A percentile compares a stretch with the other conserved stretches of the same genome.
phyloP scores from a whole-genome alignment of 2,329 filamentous ascomycete genomes.

The Colletotrichum sp. region DNA sequence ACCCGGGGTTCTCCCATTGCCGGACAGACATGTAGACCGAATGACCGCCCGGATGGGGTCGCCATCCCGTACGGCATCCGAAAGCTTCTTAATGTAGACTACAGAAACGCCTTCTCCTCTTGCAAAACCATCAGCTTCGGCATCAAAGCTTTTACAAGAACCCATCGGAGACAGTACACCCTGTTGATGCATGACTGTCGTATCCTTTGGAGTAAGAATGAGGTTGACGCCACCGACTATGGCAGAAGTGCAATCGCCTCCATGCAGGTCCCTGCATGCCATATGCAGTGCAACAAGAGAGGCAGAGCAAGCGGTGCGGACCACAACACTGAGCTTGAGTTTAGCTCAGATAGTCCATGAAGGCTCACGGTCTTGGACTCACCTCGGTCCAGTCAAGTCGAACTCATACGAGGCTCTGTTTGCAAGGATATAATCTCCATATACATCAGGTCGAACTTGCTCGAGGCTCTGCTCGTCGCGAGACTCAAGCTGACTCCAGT shows the following conservation, averaged over 20 bases:
- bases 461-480: constrained; percentile 24
- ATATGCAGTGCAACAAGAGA: constrained; percentile 39
- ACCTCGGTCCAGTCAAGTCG: constrained; percentile 37
- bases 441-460: constrained; percentile 26
- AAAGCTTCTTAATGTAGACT: constrained; percentile 51
- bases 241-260: constrained; percentile 31
- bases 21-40: constrained; percentile 37
- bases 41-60: constrained; percentile 48
- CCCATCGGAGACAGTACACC: constrained; percentile 40
- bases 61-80: constrained; percentile 50
- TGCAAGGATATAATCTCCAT: constrained; percentile 30
- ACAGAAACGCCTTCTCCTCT: constrained; percentile 53
- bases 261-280: constrained; percentile 36
- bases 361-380: background rate
- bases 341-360: background rate
- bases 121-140: constrained; percentile 53
- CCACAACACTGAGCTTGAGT: constrained; percentile 23
- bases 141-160: constrained; percentile 42
- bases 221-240: constrained; percentile 41
- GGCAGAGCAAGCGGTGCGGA: constrained; percentile 47
- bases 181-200: constrained; percentile 35
- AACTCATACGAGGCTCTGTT: constrained; percentile 38
- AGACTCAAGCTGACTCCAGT: constrained; percentile 26
- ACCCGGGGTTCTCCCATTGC: constrained; percentile 46
- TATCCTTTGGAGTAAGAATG: constrained; percentile 35